These are phyloP conservation scores for Eutypa lata DNA, from an alignment of 2,329 filamentous ascomycete genomes.

Conservation along the genomic window DNA sequence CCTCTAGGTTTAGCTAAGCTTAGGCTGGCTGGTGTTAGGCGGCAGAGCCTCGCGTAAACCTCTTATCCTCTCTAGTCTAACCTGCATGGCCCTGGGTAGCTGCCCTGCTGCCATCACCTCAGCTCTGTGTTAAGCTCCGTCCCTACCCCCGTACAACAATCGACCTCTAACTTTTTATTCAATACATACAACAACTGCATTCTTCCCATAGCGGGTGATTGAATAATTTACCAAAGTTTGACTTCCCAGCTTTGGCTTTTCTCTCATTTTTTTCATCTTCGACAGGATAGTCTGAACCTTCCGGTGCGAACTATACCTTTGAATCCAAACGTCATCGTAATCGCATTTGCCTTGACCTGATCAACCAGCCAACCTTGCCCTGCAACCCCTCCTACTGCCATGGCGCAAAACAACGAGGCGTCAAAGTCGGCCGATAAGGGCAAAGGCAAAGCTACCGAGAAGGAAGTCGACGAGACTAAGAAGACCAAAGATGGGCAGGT, in stretches of 20 bases:
- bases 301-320: not conserved
- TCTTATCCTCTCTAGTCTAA: not conserved
- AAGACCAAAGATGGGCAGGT: constrained; percentile 69
- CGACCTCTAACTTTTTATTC: not conserved
- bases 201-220: not conserved
- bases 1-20: not conserved
- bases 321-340: not conserved
- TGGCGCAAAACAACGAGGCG: constrained; percentile 93
- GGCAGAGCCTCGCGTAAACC: constrained; percentile 1
- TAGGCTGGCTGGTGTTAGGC: not conserved
- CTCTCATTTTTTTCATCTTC: not conserved
- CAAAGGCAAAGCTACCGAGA: constrained; percentile 85
- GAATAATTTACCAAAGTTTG: not conserved
- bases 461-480: constrained; percentile 55
- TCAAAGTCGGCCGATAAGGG: constrained; percentile 86
- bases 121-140: not conserved
- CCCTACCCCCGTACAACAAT: not conserved
- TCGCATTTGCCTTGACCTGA: not conserved
- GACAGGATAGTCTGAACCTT: not conserved
- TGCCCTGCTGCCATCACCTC: not conserved
- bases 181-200: not conserved
- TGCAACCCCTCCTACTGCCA: constrained; percentile 42
- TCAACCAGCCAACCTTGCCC: not conserved
- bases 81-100: not conserved
- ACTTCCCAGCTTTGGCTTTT: not conserved